phyloP scores from a whole-genome alignment of 2,329 filamentous ascomycete genomes.

The Penicillium sp. region DNA sequence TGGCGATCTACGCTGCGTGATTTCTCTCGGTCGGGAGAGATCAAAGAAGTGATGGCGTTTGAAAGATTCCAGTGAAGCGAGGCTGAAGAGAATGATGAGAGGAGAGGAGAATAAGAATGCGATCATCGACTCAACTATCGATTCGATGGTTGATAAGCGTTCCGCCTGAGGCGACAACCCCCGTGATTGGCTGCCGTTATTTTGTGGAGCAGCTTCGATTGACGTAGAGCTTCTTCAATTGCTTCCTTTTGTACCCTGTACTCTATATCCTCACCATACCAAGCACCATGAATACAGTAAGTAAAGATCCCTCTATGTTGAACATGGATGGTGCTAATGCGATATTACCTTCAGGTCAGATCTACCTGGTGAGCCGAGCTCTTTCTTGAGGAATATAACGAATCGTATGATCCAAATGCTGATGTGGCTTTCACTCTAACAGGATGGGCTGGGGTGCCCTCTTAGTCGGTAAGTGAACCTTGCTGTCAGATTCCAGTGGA shows the following conservation, averaged over 20 bases:
- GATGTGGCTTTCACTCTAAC: conserved; percentile 18
- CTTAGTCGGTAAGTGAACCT: conserved; percentile 67
- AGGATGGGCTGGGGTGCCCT: conserved; percentile 93
- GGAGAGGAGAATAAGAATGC: not conserved
- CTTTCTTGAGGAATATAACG: not conserved
- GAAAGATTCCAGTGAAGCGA: not conserved
- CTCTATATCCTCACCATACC: not conserved
- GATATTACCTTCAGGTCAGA: conserved; percentile 47
- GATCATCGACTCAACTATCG: not conserved
- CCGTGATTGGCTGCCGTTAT: conserved; percentile 7
- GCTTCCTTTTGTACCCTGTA: conserved; percentile 4
- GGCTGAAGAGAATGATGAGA: not conserved
- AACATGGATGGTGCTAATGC: conserved; percentile 7
- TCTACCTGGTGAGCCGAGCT: conserved; percentile 57
- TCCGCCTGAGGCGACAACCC: conserved; percentile 28
- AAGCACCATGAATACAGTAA: conserved; percentile 55
- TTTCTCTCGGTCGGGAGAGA: not conserved
- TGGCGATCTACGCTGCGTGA: not conserved
- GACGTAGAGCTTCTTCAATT: conserved; percentile 22
- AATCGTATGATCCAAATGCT: conserved; percentile 11
- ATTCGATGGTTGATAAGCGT: conserved; percentile 6
- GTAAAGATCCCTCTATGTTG: not conserved
- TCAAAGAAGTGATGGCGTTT: not conserved
- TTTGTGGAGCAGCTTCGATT: conserved; percentile 9
- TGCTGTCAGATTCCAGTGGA: not conserved